A percentile compares a stretch with the other conserved stretches of the same genome.
Conservation (phyloP, 1,284 basidiomycete genomes). For the Hortiboletus rubellus region DNA sequence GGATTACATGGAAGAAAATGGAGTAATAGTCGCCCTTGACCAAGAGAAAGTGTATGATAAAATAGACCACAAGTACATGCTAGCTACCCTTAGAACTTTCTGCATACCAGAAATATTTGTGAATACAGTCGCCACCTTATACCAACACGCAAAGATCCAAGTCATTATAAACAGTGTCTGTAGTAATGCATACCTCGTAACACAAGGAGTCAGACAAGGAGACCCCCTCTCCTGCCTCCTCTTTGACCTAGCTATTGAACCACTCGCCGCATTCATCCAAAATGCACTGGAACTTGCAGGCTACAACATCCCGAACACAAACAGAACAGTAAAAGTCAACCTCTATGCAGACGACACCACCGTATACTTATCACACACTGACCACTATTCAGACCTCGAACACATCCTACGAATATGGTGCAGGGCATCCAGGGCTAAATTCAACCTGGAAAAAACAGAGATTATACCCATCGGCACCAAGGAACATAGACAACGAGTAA, state of each 20-base stretch:
- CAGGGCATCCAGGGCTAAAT: slow-evolving; percentile 1
- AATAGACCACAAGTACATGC: slow-evolving; percentile 9
- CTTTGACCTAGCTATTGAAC: slow-evolving; percentile 28
- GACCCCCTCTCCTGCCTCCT: slow-evolving; percentile 43
- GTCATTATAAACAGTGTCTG: slow-evolving; percentile 39
- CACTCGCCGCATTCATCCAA: slow-evolving; percentile 5
- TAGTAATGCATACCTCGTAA: slow-evolving; percentile 31
- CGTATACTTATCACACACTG: slow-evolving; percentile 3
- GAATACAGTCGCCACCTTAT: slow-evolving; percentile 38
- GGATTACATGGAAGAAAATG: slow-evolving; percentile 9
- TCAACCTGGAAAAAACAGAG: slow-evolving; percentile 18
- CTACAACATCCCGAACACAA: too few relatives aligned
- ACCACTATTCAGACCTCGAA: background rate
- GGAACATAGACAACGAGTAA: background rate
- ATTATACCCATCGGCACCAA: slow-evolving; percentile 12
- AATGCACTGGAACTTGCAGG: background rate
- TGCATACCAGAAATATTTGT: background rate
- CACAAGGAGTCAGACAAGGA: slow-evolving; percentile 40
- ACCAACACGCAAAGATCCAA: slow-evolving; percentile 31
- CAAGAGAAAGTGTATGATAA: slow-evolving; percentile 20
- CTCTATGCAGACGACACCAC: slow-evolving; percentile 19
- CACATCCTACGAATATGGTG: background rate
- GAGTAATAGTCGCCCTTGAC: background rate
- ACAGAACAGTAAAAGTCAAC: background rate
- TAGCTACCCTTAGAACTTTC: background rate